Conservation (phyloP, 1,284 basidiomycete genomes). For the Heterobasidion parviporum region DNA sequence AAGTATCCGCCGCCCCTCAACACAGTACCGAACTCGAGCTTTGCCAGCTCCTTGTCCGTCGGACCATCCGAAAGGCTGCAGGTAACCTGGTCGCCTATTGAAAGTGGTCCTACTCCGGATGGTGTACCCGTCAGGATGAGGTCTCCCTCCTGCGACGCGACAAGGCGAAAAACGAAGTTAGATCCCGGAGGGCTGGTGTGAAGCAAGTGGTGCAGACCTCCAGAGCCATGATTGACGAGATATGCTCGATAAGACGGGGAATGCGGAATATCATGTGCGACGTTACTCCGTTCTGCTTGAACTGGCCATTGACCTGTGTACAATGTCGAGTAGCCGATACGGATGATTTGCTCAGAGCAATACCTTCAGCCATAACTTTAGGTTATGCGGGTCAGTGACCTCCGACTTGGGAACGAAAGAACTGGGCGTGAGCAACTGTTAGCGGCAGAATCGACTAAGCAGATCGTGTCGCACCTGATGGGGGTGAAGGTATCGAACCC, state of each 20-base stretch:
- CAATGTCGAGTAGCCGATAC: neutral
- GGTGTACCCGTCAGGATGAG: conserved; percentile 87
- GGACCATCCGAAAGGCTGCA: conserved; percentile 48
- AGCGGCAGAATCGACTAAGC: neutral
- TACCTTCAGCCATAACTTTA: conserved; percentile 71
- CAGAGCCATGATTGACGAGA: conserved; percentile 93
- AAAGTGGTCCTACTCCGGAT: conserved; percentile 78
- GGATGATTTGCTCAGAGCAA: neutral
- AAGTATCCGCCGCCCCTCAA: conserved; percentile 67
- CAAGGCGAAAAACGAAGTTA: conserved; percentile 1
- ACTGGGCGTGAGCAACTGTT: conserved; percentile 26
- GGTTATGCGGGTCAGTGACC: conserved; percentile 67
- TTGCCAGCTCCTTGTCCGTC: conserved; percentile 50
- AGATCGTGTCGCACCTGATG: conserved; percentile 43
- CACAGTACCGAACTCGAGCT: conserved; percentile 59
- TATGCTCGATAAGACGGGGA: conserved; percentile 83
- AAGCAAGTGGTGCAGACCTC: conserved; percentile 49
- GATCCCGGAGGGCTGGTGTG: neutral
- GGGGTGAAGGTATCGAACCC: conserved; percentile 68
- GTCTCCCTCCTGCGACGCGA: conserved; percentile 72
- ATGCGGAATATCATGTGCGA: conserved; percentile 92
- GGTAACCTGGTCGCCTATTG: conserved; percentile 56
- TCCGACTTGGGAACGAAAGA: conserved; percentile 74
- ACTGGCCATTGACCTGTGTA: conserved; percentile 68
- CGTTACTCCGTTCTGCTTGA: conserved; percentile 83